phyloP scores from a whole-genome alignment of 345 rosid genomes.

The Salix brachista region DNA sequence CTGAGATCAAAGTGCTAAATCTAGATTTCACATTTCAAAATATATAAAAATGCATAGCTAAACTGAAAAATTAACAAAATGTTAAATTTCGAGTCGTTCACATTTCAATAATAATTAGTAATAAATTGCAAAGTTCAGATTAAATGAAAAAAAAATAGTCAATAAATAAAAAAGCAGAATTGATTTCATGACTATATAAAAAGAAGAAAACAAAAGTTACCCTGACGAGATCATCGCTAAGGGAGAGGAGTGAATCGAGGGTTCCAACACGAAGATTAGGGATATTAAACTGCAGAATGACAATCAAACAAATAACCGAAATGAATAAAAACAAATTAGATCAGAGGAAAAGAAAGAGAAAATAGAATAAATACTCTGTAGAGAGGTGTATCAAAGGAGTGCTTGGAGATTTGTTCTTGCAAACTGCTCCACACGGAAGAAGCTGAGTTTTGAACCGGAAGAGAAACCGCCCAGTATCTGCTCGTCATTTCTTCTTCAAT shows the following conservation, averaged over 20 bases:
- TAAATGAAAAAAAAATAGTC: neutral
- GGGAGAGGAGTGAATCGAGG: constrained; percentile 89
- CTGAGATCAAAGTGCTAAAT: neutral
- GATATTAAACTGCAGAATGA: constrained; percentile 61
- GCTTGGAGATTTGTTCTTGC: constrained; percentile 87
- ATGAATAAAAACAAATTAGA: constrained; percentile 11
- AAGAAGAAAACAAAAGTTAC: constrained; percentile 26
- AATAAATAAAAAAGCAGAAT: neutral
- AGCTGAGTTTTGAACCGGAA: constrained; percentile 79
- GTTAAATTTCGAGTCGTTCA: neutral
- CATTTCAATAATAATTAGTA: neutral
- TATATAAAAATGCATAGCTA: neutral
- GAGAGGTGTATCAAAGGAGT: constrained; percentile 94
- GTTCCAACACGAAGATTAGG: constrained; percentile 99
- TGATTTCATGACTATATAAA: neutral
- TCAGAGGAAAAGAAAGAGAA: neutral
- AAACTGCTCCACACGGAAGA: constrained; percentile 67
- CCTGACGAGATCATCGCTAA: constrained; percentile 93
- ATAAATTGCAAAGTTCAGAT: too few relatives aligned
- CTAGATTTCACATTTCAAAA: neutral
- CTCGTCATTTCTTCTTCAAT: constrained; percentile 51
- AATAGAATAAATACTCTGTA: constrained; percentile 57
- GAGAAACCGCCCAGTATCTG: constrained; percentile 90
- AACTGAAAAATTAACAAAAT: neutral
- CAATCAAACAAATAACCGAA: constrained; percentile 4